Base-by-base conservation (phyloP, 352 stramenopile species). In the Phytophthora colocasiae region DNA sequence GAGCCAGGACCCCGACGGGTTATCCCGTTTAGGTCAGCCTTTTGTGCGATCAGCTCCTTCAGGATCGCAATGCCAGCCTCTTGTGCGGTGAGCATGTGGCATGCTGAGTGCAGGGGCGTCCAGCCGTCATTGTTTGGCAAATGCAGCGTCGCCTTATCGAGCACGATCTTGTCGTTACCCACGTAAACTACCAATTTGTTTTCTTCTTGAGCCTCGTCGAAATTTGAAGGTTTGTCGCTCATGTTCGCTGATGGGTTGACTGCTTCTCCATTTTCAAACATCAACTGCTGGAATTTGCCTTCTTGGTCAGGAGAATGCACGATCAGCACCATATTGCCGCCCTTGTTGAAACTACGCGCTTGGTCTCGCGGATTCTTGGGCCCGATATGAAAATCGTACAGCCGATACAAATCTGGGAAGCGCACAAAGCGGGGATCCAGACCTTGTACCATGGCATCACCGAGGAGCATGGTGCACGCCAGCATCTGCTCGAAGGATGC, bases 321-420 rank as follows among this genome's bases (percentile, higher is more conserved):
- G 15, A 91, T 69, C 31, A 91, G 52, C 44, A 91, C 55, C 79
- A 91, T 87, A 49, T 86, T 81, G 34, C 85, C 82, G 15, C 71
- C 61, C 38, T 91, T 75, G 40, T 90, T 76, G 48, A 91, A 90
- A 47, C 47, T 54, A n/a, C 59, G 60, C 10, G 57, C 66, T 58
- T 75, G 49, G 17, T 75, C 62, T 44, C 51, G 62, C 43, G 75
- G 68, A 31, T 81, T 76, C 61, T 88, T 89, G 1, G 83, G 81
- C 2, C 84, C 87, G n/a, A 93, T 61, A 51, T 92, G 83, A 55
- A 95, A 95, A 61, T 95, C 87, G 47, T 91, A 92, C 51, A 92
- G 61, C 5, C 86, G 81, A 64, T 92, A 95, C 68, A 93, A 71
- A 46, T 92, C 86, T 70, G 86, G 86, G 45, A 94, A 94, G 11